phyloP scores from a whole-genome alignment of 371 early-diverging fungal genomes.

The Mortierella sp. region DNA sequence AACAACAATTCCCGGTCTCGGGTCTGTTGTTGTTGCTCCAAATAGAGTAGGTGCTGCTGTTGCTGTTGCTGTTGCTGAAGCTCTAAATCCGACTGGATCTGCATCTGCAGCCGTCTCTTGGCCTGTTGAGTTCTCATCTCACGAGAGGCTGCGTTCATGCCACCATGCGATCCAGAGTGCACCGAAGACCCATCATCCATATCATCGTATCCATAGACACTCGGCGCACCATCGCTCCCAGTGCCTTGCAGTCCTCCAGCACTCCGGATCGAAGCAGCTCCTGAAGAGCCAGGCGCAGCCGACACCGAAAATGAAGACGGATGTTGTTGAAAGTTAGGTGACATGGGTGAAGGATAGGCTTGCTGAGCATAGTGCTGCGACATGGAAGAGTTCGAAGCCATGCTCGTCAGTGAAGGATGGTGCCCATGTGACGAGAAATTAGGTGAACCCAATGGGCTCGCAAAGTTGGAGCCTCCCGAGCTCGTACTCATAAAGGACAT shows the following conservation, averaged over 20 bases:
- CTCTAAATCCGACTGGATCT: conserved; percentile 20
- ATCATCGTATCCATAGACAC: conserved; percentile 27
- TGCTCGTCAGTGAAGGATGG: too few relatives aligned
- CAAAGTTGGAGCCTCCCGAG: conserved; percentile 22
- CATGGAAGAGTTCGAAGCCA: too few relatives aligned
- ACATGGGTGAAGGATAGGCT: conserved; percentile 28
- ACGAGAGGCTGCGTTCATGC: conserved; percentile 15
- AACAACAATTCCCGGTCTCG: conserved; percentile 22
- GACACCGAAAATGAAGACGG: conserved; percentile 8
- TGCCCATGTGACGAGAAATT: background rate
- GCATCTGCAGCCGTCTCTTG: conserved; percentile 39
- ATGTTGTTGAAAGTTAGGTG: conserved; percentile 22
- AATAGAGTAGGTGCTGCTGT: conserved; percentile 8
- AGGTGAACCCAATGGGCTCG: conserved; percentile 18
- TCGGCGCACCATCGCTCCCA: conserved; percentile 27
- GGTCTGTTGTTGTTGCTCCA: conserved; percentile 21
- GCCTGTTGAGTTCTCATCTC: conserved; percentile 8
- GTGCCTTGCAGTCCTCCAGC: conserved; percentile 2
- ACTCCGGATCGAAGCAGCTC: background rate
- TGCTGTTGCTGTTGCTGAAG: conserved; percentile 28
- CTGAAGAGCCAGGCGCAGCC: background rate
- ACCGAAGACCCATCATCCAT: conserved; percentile 23
- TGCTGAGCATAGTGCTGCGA: background rate
- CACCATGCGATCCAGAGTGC: conserved; percentile 11
- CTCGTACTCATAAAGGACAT: conserved; percentile 27